Conservation (phyloP, 768 basidiomycete species). For the Russula compacta region DNA sequence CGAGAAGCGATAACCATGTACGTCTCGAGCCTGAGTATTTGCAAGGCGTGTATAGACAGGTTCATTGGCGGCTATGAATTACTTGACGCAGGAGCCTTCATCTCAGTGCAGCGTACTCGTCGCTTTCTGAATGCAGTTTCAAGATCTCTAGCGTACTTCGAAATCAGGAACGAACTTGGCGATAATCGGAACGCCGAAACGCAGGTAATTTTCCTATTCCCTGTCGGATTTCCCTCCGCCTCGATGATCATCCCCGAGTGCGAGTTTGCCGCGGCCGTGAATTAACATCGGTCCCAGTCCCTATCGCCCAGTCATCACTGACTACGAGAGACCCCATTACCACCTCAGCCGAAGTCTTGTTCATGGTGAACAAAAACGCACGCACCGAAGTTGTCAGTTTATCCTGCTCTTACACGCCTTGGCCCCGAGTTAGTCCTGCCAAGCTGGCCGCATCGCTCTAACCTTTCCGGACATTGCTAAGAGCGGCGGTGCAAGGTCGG, state of each 20-base stretch:
- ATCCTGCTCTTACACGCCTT: neutral
- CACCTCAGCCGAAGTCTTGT: neutral
- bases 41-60: no score
- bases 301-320: neutral
- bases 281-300: neutral
- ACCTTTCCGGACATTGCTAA: neutral
- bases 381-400: neutral
- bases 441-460: neutral
- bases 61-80: no score
- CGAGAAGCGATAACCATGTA: no score
- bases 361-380: neutral
- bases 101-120: neutral
- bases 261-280: neutral
- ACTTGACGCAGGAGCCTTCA: neutral
- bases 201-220: neutral
- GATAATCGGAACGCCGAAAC: neutral
- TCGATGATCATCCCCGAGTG: neutral
- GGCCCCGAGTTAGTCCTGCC: neutral
- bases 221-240: neutral
- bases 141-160: neutral
- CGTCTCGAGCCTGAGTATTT: no score
- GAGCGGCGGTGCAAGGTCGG: neutral
- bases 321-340: no score
- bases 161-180: neutral
- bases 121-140: neutral